Conservation (phyloP, 2,329 filamentous ascomycete species). For the Drechslerella coelobrocha region DNA sequence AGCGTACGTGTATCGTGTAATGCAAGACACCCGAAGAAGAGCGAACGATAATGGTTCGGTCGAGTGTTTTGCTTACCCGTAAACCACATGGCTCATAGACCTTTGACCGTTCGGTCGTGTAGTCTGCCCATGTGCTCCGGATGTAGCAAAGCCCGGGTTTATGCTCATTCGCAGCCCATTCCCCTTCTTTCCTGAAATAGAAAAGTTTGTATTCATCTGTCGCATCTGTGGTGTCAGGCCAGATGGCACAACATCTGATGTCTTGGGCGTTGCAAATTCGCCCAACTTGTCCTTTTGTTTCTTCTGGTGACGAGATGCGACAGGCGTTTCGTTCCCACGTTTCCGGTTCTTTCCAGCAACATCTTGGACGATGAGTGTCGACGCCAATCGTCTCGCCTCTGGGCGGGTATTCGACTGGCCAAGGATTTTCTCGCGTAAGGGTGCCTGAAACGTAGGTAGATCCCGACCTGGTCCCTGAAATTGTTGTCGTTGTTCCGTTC, state of each 20-base stretch:
- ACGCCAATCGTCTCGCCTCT: conserved; percentile 8
- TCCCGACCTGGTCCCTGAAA: not conserved
- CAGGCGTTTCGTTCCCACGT: conserved; percentile 40
- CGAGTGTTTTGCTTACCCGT: conserved; percentile 13
- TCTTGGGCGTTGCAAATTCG: conserved; percentile 33
- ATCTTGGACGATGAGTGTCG: conserved; percentile 3
- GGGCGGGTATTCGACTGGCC: conserved; percentile 5
- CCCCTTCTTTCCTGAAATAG: conserved; percentile 45
- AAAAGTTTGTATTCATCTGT: conserved; percentile 46
- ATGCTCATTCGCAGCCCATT: conserved; percentile 42
- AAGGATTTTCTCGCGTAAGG: conserved; percentile 19
- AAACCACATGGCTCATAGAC: conserved; percentile 44
- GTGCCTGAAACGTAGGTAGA: conserved; percentile 3
- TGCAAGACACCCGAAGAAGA: not conserved
- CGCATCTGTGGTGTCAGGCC: conserved; percentile 46
- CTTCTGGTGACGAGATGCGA: conserved; percentile 37
- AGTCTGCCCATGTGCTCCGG: conserved; percentile 27
- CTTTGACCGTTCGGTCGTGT: conserved; percentile 36
- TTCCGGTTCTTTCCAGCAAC: conserved; percentile 34
- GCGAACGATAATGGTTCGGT: not conserved
- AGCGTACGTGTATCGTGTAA: not conserved
- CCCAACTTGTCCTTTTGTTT: conserved; percentile 42
- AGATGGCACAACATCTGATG: conserved; percentile 34
- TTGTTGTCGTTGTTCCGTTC: conserved; percentile 20
- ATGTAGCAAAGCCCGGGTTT: conserved; percentile 26